Percentiles rank a stretch among this genome's conserved stretches.
phyloP scores from a whole-genome alignment of 768 basidiomycete genomes.

The Naematelia encephala region DNA sequence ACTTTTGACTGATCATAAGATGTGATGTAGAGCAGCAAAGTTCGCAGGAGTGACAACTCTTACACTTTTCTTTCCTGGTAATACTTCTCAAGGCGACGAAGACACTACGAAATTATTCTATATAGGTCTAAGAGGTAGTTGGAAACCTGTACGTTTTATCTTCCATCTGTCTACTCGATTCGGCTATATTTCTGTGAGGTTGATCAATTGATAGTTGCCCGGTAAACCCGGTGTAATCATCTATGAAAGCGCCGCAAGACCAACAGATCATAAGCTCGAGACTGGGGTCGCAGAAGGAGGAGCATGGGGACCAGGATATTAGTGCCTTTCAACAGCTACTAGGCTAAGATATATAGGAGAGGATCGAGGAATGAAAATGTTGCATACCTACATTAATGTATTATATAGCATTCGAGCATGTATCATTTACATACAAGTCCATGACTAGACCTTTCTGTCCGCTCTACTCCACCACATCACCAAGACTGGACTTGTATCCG shows the following conservation, averaged over 20 bases:
- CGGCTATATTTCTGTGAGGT: conserved; percentile 1
- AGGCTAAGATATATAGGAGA: too few relatives aligned
- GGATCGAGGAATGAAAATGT: too few relatives aligned
- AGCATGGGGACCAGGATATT: not conserved
- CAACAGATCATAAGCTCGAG: conserved; percentile 67
- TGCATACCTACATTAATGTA: too few relatives aligned
- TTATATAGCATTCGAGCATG: too few relatives aligned
- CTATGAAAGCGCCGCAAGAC: conserved; percentile 81
- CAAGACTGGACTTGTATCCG: too few relatives aligned
- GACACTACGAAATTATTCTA: conserved; percentile 76
- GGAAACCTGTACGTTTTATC: conserved; percentile 33
- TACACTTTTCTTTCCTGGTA: conserved; percentile 74
- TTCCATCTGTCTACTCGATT: not conserved
- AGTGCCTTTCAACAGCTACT: not conserved
- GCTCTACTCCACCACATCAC: too few relatives aligned
- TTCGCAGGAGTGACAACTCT: conserved; percentile 77
- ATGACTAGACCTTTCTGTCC: too few relatives aligned
- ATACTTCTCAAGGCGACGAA: conserved; percentile 56
- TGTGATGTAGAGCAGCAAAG: conserved; percentile 65
- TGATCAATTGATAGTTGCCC: conserved; percentile 60
- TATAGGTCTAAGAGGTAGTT: conserved; percentile 73
- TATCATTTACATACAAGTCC: too few relatives aligned
- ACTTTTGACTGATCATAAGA: not conserved
- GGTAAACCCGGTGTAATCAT: conserved; percentile 74
- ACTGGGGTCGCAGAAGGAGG: not conserved